Evolutionary conservation across 495 filamentous ascomycete genomes (phyloP).

Genomic region (Neurospora sp.): DNA sequence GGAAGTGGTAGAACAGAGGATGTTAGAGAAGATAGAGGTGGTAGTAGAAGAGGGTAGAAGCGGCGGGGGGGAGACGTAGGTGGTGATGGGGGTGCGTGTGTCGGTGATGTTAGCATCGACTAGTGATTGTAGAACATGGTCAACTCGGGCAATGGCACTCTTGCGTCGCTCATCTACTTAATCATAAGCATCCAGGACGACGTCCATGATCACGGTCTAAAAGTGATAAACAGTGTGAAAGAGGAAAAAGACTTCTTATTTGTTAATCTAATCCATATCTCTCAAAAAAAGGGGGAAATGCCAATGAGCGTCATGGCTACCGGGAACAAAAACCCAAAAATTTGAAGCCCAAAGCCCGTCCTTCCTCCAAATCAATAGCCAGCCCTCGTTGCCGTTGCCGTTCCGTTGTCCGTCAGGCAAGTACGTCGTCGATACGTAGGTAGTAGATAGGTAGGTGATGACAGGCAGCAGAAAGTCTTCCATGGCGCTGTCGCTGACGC

Average conservation of each 20-base stretch:
- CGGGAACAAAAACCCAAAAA: neutral
- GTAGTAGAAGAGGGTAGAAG: no score
- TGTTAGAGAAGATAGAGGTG: neutral
- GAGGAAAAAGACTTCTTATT: neutral
- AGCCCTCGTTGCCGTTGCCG: neutral
- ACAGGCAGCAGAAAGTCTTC: neutral
- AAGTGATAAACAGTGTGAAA: neutral
- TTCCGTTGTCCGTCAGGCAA: neutral
- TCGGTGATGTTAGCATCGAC: no score
- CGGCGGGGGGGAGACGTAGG: no score
- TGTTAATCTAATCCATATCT: neutral
- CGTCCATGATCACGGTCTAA: neutral
- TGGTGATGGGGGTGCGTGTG: no score
- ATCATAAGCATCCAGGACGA: neutral
- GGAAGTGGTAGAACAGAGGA: conserved; percentile 16
- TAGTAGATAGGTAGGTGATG: neutral
- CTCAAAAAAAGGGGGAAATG: neutral
- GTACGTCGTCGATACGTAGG: neutral
- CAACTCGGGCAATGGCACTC: no score
- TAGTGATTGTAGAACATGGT: no score
- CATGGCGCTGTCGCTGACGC: neutral
- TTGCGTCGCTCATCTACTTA: no score
- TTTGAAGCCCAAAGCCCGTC: neutral
- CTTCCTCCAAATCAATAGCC: neutral
- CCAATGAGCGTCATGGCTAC: neutral